These are phyloP conservation scores for Thraustochytrium striatum DNA, from an alignment of 352 stramenopile species.

Conservation along the genomic window DNA sequence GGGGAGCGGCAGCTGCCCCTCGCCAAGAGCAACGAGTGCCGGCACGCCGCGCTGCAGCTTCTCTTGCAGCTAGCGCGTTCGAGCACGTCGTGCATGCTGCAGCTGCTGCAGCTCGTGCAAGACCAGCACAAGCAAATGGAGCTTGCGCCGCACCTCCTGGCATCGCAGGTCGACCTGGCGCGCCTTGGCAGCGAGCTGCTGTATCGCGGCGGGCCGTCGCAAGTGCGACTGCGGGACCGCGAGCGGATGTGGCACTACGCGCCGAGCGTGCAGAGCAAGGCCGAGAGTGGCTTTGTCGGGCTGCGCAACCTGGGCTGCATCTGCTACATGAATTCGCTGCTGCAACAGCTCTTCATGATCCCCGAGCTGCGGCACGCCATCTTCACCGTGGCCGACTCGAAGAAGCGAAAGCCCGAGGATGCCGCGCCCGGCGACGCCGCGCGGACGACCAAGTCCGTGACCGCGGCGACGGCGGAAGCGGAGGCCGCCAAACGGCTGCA, in stretches of 20 bases:
- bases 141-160: not conserved
- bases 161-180: too few relatives aligned
- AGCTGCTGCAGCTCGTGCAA: slow-evolving; percentile 10
- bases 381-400: slow-evolving; percentile 53
- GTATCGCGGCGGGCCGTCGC: too few relatives aligned
- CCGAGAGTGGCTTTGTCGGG: slow-evolving; percentile 57
- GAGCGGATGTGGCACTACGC: slow-evolving; percentile 38
- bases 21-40: not conserved
- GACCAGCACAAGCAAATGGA: slow-evolving; percentile 32
- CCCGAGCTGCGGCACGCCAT: slow-evolving; percentile 77
- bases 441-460: too few relatives aligned
- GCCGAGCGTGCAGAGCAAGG: slow-evolving; percentile 4
- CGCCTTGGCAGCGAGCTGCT: too few relatives aligned
- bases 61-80: not conserved
- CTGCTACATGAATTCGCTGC: slow-evolving; percentile 89
- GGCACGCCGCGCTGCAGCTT: not conserved
- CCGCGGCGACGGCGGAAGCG: not conserved
- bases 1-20: too few relatives aligned
- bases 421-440: not conserved
- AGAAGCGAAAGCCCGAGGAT: not conserved
- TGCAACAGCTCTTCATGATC: slow-evolving; percentile 93
- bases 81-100: not conserved
- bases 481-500: not conserved
- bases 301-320: slow-evolving; percentile 90
- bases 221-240: slow-evolving; percentile 4